Conservation (phyloP, 495 filamentous ascomycete genomes). For the Aspergillus avenaceus region DNA sequence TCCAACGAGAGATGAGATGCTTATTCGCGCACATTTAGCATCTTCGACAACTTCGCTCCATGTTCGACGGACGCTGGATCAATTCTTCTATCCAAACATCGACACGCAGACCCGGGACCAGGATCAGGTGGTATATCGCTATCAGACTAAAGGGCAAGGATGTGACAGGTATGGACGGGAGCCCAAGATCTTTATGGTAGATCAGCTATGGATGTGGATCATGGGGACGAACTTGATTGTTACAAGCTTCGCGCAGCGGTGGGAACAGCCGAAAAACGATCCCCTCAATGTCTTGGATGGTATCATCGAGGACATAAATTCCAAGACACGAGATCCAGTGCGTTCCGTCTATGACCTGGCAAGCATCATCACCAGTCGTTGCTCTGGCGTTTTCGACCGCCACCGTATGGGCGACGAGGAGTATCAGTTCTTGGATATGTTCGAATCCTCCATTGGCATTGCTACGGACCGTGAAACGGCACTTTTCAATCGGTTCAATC, state of each 20-base stretch:
- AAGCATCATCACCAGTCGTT: constrained; percentile 60
- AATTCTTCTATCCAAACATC: constrained; percentile 69
- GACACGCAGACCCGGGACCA: constrained; percentile 61
- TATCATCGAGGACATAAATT: constrained; percentile 66
- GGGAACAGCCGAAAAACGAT: constrained; percentile 68
- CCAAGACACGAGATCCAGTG: constrained; percentile 61
- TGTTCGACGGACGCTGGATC: constrained; percentile 64
- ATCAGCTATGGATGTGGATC: constrained; percentile 71
- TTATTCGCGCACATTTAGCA: constrained; percentile 59
- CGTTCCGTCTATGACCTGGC: constrained; percentile 62
- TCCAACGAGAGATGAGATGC: constrained; percentile 53
- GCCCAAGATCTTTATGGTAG: constrained; percentile 71
- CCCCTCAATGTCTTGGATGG: constrained; percentile 60
- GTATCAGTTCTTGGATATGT: constrained; percentile 71
- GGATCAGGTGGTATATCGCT: constrained; percentile 69
- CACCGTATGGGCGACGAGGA: constrained; percentile 59
- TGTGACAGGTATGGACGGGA: constrained; percentile 37
- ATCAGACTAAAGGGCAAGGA: constrained; percentile 39
- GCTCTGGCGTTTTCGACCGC: constrained; percentile 62
- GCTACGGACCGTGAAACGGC: constrained; percentile 60
- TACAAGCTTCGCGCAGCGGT: constrained; percentile 65
- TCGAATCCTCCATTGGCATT: constrained; percentile 61
- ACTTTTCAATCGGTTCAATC: constrained; percentile 62
- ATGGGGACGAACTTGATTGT: constrained; percentile 62
- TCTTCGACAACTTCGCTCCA: constrained; percentile 54